Conservation (phyloP, 441 rosid species). For the Dalechampia spathulata region DNA sequence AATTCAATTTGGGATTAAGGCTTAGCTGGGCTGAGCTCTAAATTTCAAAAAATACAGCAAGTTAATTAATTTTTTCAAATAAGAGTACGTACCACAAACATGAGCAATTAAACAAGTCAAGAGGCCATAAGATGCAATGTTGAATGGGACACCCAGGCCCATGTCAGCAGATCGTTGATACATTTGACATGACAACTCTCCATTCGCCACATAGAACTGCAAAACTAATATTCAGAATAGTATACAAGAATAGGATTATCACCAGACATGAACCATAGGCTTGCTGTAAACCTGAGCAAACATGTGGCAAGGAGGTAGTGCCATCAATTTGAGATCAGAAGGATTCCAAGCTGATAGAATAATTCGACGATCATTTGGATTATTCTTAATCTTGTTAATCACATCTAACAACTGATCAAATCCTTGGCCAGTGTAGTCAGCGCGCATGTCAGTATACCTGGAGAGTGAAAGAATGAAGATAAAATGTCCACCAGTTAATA, state of each 20-base stretch:
- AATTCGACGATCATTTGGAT: slow-evolving; percentile 75
- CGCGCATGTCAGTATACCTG: slow-evolving; percentile 80
- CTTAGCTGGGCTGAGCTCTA: too few species aligned
- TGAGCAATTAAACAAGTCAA: slow-evolving; percentile 82
- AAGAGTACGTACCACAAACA: slow-evolving; percentile 56
- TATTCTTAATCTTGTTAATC: slow-evolving; percentile 70
- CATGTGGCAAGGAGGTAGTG: slow-evolving; percentile 98
- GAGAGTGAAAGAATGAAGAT: neutral
- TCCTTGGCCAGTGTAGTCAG: slow-evolving; percentile 82
- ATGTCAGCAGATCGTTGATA: slow-evolving; percentile 93
- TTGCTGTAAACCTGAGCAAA: slow-evolving; percentile 60
- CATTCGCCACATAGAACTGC: slow-evolving; percentile 85
- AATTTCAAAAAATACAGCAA: neutral
- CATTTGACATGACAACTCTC: slow-evolving; percentile 88
- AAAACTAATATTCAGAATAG: slow-evolving; percentile 7
- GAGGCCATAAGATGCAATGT: slow-evolving; percentile 79
- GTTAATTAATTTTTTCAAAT: neutral
- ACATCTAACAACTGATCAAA: slow-evolving; percentile 84
- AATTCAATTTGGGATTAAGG: too few species aligned
- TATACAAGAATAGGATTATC: neutral
- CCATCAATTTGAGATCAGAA: slow-evolving; percentile 80
- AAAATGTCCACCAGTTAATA: slow-evolving; percentile 1
- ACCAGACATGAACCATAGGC: neutral
- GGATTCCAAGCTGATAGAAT: slow-evolving; percentile 95
- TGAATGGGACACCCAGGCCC: slow-evolving; percentile 95